A percentile compares a stretch with the other conserved stretches of the same genome.
These are phyloP conservation scores for Verticillium longisporum DNA, from an alignment of 2,329 filamentous ascomycete species.

Conservation along the genomic window DNA sequence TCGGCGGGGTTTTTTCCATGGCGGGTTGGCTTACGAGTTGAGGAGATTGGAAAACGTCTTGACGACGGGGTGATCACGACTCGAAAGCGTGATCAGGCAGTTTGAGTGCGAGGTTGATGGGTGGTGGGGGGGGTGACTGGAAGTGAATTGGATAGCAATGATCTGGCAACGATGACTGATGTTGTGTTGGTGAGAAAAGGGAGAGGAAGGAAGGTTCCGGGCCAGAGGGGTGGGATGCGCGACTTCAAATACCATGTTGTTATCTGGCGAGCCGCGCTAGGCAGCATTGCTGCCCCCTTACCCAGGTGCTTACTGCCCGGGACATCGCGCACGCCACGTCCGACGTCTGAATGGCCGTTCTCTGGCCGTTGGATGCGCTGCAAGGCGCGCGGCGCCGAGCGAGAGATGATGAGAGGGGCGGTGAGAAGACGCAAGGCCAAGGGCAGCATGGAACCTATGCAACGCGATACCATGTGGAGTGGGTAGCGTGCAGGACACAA, in stretches of 20 bases:
- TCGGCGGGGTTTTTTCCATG: background rate
- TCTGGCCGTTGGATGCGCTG: background rate
- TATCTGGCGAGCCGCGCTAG: background rate
- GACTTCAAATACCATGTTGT: background rate
- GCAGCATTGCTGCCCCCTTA: background rate
- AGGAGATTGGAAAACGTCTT: conserved; percentile 99
- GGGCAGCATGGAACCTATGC: background rate
- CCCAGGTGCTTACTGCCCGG: background rate
- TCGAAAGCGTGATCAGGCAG: conserved; percentile 45
- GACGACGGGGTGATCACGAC: conserved; percentile 61
- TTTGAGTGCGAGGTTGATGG: background rate
- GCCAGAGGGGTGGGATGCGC: background rate
- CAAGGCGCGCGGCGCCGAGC: background rate
- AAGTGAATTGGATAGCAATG: background rate
- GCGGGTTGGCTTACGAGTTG: conserved; percentile 67
- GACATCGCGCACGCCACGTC: background rate
- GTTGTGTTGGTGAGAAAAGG: background rate
- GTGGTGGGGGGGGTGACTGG: background rate
- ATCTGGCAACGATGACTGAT: background rate
- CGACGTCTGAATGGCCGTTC: background rate
- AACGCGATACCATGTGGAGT: background rate
- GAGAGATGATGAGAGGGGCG: background rate
- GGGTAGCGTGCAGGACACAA: background rate
- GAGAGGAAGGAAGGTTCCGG: background rate
- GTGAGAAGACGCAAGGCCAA: background rate